phyloP scores from a whole-genome alignment of 1,139 yeast genomes.

The Zygoascus meyerae region DNA sequence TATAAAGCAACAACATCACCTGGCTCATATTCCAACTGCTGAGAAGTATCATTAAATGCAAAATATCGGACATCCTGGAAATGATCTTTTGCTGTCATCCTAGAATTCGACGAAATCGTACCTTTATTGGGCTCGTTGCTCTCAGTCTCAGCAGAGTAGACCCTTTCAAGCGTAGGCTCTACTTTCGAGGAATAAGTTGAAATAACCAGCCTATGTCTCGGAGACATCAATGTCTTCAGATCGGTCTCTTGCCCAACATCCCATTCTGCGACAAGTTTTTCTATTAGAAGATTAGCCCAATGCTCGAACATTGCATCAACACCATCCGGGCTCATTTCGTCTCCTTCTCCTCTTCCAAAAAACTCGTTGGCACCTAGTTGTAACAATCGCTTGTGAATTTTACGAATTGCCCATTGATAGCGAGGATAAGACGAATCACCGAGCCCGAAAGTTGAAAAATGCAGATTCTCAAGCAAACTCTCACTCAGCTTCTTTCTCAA shows the following conservation, averaged over 20 bases:
- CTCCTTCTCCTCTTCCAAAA: constrained; percentile 77
- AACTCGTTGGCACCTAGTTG: constrained; percentile 81
- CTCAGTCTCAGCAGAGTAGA: no score
- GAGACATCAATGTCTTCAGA: constrained; percentile 42
- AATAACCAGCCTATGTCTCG: constrained; percentile 35
- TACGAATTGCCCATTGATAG: constrained; percentile 76
- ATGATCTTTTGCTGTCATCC: constrained; percentile 67
- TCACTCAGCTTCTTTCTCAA: constrained; percentile 61
- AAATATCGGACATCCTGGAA: constrained; percentile 86
- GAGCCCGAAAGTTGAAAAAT: constrained; percentile 72
- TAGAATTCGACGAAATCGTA: constrained; percentile 35
- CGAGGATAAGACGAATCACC: constrained; percentile 94
- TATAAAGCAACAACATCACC: constrained; percentile 80
- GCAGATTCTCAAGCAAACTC: constrained; percentile 51
- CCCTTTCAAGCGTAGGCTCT: constrained; percentile 19
- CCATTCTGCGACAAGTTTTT: constrained; percentile 34
- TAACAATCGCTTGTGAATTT: constrained; percentile 65
- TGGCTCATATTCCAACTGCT: constrained; percentile 44
- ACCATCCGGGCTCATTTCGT: constrained; percentile 78
- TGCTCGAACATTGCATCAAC: constrained; percentile 69
- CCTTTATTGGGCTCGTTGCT: no score
- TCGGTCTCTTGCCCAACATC: constrained; percentile 25
- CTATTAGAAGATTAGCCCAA: constrained; percentile 57
- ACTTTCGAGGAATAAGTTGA: constrained; percentile 23
- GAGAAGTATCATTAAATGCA: constrained; percentile 34